These are phyloP conservation scores for Leccinum fibrillosum DNA, from an alignment of 768 basidiomycete species.

Conservation along the genomic window DNA sequence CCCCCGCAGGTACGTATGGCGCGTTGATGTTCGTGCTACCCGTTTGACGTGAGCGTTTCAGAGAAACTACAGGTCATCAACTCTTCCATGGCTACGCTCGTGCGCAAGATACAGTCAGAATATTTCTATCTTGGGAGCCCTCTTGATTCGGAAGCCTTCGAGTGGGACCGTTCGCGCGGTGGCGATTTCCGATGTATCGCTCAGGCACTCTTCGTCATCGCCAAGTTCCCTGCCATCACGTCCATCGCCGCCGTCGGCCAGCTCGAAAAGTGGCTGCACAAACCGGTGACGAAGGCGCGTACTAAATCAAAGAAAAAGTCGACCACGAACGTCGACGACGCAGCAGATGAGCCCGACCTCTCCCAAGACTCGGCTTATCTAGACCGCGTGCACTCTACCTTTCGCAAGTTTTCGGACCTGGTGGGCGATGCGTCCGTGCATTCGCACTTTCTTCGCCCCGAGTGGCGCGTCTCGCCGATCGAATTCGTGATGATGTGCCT, in stretches of 20 bases:
- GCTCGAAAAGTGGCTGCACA: constrained; percentile 51
- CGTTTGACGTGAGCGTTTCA: constrained; percentile 14
- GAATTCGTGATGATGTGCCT: constrained; percentile 61
- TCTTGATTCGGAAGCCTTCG: constrained; percentile 37
- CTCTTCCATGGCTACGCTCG: constrained; percentile 53
- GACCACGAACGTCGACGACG: constrained; percentile 1
- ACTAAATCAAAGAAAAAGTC: constrained; percentile 22
- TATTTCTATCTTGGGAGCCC: constrained; percentile 41
- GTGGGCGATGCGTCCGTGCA: constrained; percentile 35
- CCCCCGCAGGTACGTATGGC: constrained; percentile 51
- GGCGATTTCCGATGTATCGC: constrained; percentile 58
- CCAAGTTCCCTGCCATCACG: constrained; percentile 36
- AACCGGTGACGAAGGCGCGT: constrained; percentile 13
- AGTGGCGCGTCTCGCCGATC: constrained; percentile 58
- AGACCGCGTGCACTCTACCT: constrained; percentile 39
- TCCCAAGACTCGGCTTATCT: constrained; percentile 34
- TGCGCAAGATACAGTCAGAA: constrained; percentile 50
- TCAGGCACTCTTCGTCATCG: constrained; percentile 50
- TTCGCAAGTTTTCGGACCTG: constrained; percentile 45
- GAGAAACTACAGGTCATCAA: constrained; percentile 70
- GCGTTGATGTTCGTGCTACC: not conserved
- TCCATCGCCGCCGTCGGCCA: constrained; percentile 32
- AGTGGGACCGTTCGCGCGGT: constrained; percentile 52
- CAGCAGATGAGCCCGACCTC: constrained; percentile 8
- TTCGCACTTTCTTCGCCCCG: constrained; percentile 37